Percentiles rank a stretch among this genome's conserved stretches.
Evolutionary conservation across 345 rosid species (phyloP).

Genomic region (Citrus medica): DNA sequence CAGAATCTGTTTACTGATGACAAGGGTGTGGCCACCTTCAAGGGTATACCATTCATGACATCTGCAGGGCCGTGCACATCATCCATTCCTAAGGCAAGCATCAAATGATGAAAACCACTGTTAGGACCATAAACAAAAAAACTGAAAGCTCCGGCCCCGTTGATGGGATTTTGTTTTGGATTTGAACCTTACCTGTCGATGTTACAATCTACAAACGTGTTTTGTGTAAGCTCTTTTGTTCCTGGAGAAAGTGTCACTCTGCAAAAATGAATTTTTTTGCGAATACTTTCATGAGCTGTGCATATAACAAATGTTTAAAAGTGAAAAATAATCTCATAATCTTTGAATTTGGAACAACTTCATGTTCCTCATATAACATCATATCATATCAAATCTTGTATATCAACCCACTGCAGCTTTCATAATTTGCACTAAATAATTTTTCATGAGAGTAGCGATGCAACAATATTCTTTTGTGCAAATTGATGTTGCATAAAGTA

Average conservation of each 20-base stretch:
- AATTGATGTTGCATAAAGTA: too few species aligned
- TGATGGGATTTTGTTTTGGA: conserved; percentile 6
- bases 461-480: rapidly evolving
- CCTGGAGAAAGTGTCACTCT: neutral
- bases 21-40: conserved; percentile 85
- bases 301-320: too few species aligned
- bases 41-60: conserved; percentile 92
- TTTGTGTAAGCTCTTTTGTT: neutral
- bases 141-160: neutral
- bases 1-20: conserved; percentile 90
- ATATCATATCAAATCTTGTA: too few species aligned
- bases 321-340: too few species aligned
- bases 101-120: conserved; percentile 45
- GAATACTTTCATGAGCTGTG: too few species aligned
- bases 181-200: neutral
- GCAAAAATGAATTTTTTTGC: too few species aligned
- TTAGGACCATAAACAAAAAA: neutral
- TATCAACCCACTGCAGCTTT: too few species aligned
- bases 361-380: too few species aligned
- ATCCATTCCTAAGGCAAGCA: conserved; percentile 65
- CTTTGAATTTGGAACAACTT: too few species aligned
- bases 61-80: conserved; percentile 85
- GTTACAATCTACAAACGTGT: neutral
- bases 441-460: too few species aligned
- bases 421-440: too few species aligned